Evolutionary conservation across 192 early-diverging fungal species (phyloP).

Genomic region (Phlyctochytrium bullatum): DNA sequence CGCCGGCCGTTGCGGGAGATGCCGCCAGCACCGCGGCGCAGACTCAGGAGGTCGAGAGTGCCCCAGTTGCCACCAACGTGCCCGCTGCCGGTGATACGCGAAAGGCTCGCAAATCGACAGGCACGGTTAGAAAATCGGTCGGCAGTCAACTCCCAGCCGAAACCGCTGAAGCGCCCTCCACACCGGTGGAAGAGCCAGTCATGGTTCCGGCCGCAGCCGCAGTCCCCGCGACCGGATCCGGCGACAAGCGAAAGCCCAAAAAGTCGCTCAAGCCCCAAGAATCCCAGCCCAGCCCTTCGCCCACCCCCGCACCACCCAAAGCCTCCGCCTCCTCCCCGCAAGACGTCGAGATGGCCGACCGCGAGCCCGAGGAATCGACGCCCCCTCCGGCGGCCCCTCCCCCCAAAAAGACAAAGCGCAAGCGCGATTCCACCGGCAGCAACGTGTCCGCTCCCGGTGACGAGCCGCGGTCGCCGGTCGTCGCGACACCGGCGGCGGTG

Average conservation of each 20-base stretch:
- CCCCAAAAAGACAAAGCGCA: too few species aligned
- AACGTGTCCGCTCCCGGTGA: too few species aligned
- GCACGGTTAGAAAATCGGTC: background rate
- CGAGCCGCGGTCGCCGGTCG: too few species aligned
- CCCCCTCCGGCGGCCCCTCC: too few species aligned
- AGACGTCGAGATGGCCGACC: background rate
- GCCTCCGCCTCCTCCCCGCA: too few species aligned
- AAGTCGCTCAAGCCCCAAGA: background rate
- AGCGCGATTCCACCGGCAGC: too few species aligned
- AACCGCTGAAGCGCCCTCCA: background rate
- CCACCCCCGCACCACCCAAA: too few species aligned
- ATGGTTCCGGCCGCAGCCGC: background rate
- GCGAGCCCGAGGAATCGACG: too few species aligned
- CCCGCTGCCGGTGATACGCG: background rate
- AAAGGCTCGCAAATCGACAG: background rate
- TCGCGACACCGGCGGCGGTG: too few species aligned
- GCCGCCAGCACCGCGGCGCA: background rate
- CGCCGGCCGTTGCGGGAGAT: background rate
- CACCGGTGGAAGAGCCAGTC: background rate
- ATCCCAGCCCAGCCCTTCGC: too few species aligned
- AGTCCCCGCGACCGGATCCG: background rate
- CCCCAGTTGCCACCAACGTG: background rate
- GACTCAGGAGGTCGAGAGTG: background rate
- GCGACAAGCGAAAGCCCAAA: background rate
- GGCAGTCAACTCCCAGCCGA: background rate